A percentile compares a stretch with the other conserved stretches of the same genome.
Evolutionary conservation across 2,329 filamentous ascomycete species (phyloP).

Genomic region (Alternaria solani): DNA sequence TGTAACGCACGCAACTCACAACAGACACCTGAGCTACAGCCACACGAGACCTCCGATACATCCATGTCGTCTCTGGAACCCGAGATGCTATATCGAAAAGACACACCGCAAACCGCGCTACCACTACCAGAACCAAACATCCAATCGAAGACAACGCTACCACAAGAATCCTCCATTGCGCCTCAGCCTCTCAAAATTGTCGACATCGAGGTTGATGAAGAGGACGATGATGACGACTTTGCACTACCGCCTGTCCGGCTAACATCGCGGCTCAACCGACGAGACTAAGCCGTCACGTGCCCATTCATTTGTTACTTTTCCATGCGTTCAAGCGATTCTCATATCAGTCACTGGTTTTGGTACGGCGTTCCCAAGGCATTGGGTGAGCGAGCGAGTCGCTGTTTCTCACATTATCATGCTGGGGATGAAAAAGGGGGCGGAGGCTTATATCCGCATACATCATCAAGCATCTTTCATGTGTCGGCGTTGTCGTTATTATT

Average conservation of each 20-base stretch:
- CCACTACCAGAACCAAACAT: slow-evolving; percentile 13
- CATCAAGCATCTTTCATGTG: not conserved
- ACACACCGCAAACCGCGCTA: slow-evolving; percentile 23
- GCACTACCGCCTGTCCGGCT: slow-evolving; percentile 49
- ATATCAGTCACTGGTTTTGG: slow-evolving; percentile 18
- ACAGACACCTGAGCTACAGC: slow-evolving; percentile 16
- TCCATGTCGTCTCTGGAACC: slow-evolving; percentile 26
- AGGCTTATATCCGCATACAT: slow-evolving; percentile 1
- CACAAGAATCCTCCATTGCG: slow-evolving; percentile 10
- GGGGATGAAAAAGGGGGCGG: slow-evolving; percentile 7
- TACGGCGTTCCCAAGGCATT: slow-evolving; percentile 20
- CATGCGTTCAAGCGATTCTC: slow-evolving; percentile 43
- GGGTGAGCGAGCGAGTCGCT: not conserved
- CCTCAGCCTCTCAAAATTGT: slow-evolving; percentile 30
- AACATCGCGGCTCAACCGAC: slow-evolving; percentile 39
- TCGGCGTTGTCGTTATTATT: not conserved
- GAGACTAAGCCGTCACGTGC: slow-evolving; percentile 14
- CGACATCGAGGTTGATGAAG: slow-evolving; percentile 49
- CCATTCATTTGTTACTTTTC: slow-evolving; percentile 15
- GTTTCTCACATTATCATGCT: slow-evolving; percentile 4
- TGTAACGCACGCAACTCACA: slow-evolving; percentile 28
- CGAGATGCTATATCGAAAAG: slow-evolving; percentile 24
- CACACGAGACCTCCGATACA: slow-evolving; percentile 29
- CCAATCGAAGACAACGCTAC: slow-evolving; percentile 15
- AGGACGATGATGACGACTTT: slow-evolving; percentile 44